phyloP scores from a whole-genome alignment of 139 green algal genomes.

The Chlorella sp. region DNA sequence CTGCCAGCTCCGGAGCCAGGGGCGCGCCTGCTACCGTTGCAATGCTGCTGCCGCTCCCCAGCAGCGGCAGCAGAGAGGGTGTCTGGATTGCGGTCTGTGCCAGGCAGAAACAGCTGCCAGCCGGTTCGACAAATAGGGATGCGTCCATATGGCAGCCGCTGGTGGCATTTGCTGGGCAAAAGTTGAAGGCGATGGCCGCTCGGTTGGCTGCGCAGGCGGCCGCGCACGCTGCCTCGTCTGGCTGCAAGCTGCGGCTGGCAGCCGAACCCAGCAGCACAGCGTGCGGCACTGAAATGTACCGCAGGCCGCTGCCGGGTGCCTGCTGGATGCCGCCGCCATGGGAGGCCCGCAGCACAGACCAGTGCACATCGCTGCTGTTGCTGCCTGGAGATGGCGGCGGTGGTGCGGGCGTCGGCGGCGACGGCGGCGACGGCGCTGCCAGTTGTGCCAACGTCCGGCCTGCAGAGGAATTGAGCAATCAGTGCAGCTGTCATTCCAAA shows the following conservation, averaged over 20 bases:
- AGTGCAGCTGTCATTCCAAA: too few relatives aligned
- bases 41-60: not conserved
- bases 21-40: not conserved
- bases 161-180: not conserved
- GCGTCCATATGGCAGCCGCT: not conserved
- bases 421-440: not conserved
- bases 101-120: not conserved
- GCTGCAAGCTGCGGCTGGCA: not conserved
- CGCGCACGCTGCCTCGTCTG: not conserved
- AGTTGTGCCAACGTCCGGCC: not conserved
- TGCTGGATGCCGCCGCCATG: not conserved
- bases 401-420: too few relatives aligned
- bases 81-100: not conserved
- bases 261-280: not conserved
- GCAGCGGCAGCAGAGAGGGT: not conserved
- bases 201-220: not conserved
- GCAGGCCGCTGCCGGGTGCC: not conserved
- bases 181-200: not conserved
- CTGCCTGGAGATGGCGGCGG: too few relatives aligned
- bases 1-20: not conserved
- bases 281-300: not conserved
- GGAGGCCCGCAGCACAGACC: not conserved
- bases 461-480: too few relatives aligned
- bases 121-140: not conserved
- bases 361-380: not conserved